Conservation (phyloP, 768 basidiomycete species). For the Cystofilobasidium ferigula region DNA sequence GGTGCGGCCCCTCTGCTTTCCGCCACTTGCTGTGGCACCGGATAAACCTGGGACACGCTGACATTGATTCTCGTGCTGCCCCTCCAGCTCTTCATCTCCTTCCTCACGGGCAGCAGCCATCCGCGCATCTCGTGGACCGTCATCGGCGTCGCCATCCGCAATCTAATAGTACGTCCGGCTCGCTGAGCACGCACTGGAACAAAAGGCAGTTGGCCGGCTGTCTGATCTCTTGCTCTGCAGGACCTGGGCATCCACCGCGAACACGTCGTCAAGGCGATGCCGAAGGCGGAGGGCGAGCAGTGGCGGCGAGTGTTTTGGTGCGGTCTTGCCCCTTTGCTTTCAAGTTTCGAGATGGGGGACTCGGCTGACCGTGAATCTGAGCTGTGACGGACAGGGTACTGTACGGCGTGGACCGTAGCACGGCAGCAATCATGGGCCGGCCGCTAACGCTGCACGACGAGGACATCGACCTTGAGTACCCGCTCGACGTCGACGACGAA, state of each 20-base stretch:
- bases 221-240: neutral
- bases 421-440: constrained; percentile 49
- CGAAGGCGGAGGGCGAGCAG: constrained; percentile 50
- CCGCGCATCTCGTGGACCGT: constrained; percentile 47
- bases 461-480: constrained; percentile 63
- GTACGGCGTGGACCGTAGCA: constrained; percentile 34
- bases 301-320: constrained; percentile 74
- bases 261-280: constrained; percentile 15
- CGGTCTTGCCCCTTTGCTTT: too few relatives aligned
- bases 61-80: constrained; percentile 25
- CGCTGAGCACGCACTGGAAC: too few relatives aligned
- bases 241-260: constrained; percentile 23
- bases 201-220: too few relatives aligned
- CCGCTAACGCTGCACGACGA: constrained; percentile 64
- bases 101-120: constrained; percentile 34
- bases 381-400: constrained; percentile 17
- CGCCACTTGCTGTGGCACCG: neutral
- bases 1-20: constrained; percentile 45
- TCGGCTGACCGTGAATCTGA: constrained; percentile 16
- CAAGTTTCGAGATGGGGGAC: too few relatives aligned
- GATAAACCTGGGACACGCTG: neutral
- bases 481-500: constrained; percentile 68
- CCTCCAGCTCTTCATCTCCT: constrained; percentile 37
- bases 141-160: constrained; percentile 55
- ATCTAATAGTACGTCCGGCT: constrained; percentile 37